These are phyloP conservation scores for Mycena sp. DNA, from an alignment of 1,284 basidiomycete genomes.

Conservation along the genomic window DNA sequence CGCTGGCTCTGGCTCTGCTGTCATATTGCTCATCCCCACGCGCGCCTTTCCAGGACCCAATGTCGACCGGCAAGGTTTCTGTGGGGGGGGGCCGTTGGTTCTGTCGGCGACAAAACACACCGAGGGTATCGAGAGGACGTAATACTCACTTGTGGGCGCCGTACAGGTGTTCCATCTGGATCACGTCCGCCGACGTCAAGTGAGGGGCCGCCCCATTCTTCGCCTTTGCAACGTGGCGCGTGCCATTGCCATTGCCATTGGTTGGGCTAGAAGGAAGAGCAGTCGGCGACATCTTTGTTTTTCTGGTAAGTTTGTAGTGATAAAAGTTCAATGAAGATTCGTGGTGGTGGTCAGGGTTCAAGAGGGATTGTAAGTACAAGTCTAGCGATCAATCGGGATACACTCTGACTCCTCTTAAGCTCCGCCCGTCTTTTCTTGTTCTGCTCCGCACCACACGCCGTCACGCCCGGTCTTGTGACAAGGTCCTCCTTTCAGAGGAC, in stretches of 20 bases:
- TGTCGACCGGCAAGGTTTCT: constrained; percentile 32
- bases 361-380: background rate
- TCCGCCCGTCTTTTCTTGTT: no score
- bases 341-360: constrained; percentile 5
- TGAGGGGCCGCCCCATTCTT: constrained; percentile 15
- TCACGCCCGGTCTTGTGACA: no score
- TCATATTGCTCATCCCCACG: constrained; percentile 3
- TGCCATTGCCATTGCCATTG: constrained; percentile 20
- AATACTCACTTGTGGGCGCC: constrained; percentile 88
- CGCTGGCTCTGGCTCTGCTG: constrained; percentile 11
- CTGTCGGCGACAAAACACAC: constrained; percentile 32
- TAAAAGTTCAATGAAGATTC: background rate
- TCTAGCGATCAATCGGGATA: background rate
- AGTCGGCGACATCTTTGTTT: constrained; percentile 25
- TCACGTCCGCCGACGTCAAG: constrained; percentile 72
- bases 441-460: no score
- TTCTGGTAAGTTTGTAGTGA: background rate
- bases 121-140: constrained; percentile 16
- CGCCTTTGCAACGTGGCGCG: constrained; percentile 11
- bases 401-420: no score
- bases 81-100: constrained; percentile 21
- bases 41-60: constrained; percentile 31
- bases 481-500: no score
- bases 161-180: constrained; percentile 84
- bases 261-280: constrained; percentile 12